Conservation (phyloP, 345 rosid genomes). For the Populus simonii region DNA sequence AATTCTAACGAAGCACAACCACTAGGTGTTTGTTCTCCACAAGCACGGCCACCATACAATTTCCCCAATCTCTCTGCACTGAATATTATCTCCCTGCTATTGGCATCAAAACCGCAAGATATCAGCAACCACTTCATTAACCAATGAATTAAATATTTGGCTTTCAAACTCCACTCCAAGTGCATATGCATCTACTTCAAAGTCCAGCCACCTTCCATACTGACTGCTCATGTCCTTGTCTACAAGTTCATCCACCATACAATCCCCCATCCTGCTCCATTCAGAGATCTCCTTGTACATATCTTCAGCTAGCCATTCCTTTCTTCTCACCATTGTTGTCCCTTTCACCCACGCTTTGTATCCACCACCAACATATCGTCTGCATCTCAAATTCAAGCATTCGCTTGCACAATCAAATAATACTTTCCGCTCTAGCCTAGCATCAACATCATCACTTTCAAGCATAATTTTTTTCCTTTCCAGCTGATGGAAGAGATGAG, state of each 20-base stretch:
- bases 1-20: neutral
- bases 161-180: constrained; percentile 60
- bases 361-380: constrained; percentile 52
- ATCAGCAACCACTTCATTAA: constrained; percentile 63
- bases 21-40: neutral
- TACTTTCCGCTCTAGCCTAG: constrained; percentile 49
- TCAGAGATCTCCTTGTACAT: constrained; percentile 62
- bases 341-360: constrained; percentile 53
- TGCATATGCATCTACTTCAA: constrained; percentile 58
- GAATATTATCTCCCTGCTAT: neutral
- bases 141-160: constrained; percentile 50
- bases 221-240: constrained; percentile 84
- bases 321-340: constrained; percentile 45
- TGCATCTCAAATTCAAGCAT: constrained; percentile 59
- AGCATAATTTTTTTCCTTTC: constrained; percentile 43
- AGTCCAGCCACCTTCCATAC: constrained; percentile 78
- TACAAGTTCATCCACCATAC: constrained; percentile 89
- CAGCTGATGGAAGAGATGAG: constrained; percentile 62
- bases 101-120: constrained; percentile 24
- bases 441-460: constrained; percentile 20
- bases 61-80: neutral
- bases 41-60: neutral
- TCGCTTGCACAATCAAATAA: constrained; percentile 74
- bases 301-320: constrained; percentile 61
- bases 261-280: constrained; percentile 67